These are phyloP conservation scores for Cryptococcus sp. DNA, from an alignment of 1,284 basidiomycete genomes.

Conservation along the genomic window DNA sequence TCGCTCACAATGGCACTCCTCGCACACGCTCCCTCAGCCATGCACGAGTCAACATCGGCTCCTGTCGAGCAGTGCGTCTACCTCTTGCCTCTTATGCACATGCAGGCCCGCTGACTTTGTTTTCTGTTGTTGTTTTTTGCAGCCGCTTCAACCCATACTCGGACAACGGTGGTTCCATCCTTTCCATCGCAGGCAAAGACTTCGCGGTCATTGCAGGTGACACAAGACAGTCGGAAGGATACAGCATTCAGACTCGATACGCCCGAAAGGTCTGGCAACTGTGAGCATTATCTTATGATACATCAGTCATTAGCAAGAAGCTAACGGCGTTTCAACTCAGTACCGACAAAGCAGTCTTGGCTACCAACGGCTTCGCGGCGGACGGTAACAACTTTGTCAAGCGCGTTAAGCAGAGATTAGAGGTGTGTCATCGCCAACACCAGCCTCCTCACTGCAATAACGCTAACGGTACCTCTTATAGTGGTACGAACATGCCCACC, in stretches of 20 bases:
- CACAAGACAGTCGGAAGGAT: constrained; percentile 90
- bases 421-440: constrained; percentile 59
- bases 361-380: constrained; percentile 92
- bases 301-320: not conserved
- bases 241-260: constrained; percentile 92
- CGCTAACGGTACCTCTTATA: constrained; percentile 44
- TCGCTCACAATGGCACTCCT: constrained; percentile 41
- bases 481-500: constrained; percentile 94
- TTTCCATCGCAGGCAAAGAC: constrained; percentile 87
- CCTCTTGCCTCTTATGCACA: not conserved
- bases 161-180: constrained; percentile 89
- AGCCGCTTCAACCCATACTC: constrained; percentile 78
- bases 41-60: constrained; percentile 33
- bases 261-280: constrained; percentile 65
- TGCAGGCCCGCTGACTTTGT: not conserved
- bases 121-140: constrained; percentile 4
- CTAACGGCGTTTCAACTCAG: constrained; percentile 54
- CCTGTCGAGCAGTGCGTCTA: constrained; percentile 48
- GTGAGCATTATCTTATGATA: constrained; percentile 31
- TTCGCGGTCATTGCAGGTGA: constrained; percentile 93
- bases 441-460: not conserved
- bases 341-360: constrained; percentile 88
- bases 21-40: constrained; percentile 25
- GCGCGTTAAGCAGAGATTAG: constrained; percentile 86
- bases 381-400: constrained; percentile 96